Percentiles rank a stretch among this genome's conserved stretches.
Conservation (phyloP, 1,139 yeast species). For the Geotrichum histeridarum region DNA sequence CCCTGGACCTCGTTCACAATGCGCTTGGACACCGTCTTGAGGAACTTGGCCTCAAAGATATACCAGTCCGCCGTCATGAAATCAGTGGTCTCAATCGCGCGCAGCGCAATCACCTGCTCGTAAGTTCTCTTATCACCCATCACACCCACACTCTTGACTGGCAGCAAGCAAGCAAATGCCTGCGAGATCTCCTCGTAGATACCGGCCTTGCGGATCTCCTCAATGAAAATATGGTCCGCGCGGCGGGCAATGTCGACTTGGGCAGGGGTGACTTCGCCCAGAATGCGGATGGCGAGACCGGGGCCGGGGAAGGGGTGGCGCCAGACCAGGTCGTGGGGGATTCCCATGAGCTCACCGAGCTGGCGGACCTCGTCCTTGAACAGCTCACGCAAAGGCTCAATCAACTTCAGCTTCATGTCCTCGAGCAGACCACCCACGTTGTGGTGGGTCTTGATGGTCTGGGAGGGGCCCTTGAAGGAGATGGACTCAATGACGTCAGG, state of each 20-base stretch:
- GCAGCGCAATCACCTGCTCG: constrained; percentile 96
- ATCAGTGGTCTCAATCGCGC: constrained; percentile 96
- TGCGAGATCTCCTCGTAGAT: constrained; percentile 89
- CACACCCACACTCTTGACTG: constrained; percentile 98
- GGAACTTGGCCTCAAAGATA: constrained; percentile 85
- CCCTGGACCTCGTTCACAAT: constrained; percentile 98
- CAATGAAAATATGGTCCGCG: constrained; percentile 93
- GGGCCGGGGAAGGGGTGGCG: constrained; percentile 99
- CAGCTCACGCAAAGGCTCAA: constrained; percentile 96
- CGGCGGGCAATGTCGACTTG: constrained; percentile 96
- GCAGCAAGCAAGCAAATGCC: constrained; percentile 94
- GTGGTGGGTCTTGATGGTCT: constrained; percentile 98
- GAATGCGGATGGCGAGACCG: constrained; percentile 96
- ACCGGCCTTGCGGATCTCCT: constrained; percentile 91
- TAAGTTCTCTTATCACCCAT: constrained; percentile 99
- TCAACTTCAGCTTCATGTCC: constrained; percentile 95
- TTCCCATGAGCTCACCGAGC: constrained; percentile 89
- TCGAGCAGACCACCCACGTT: constrained; percentile 97
- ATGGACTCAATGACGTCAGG: constrained; percentile 98
- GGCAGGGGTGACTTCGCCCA: constrained; percentile 90
- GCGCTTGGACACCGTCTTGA: constrained; percentile 90
- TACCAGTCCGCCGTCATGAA: constrained; percentile 99
- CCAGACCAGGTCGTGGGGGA: constrained; percentile 96
- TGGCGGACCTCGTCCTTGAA: constrained; percentile 98
- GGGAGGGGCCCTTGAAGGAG: constrained; percentile 98